Base-by-base conservation (phyloP, 441 rosid genomes). In the Lepidium campestre region DNA sequence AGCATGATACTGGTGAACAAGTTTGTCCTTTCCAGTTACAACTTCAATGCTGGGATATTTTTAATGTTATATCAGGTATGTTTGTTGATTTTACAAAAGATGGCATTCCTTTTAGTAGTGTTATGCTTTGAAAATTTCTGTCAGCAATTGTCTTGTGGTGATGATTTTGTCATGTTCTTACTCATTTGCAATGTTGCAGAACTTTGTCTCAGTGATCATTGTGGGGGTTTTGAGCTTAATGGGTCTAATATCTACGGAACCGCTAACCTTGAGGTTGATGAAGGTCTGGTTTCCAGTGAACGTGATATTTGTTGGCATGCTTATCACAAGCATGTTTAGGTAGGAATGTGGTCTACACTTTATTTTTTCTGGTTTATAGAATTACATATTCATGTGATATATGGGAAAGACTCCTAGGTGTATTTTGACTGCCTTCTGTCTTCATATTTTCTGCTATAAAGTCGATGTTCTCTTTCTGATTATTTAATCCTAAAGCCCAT, bases 291-390 rank as follows among this genome's bases (percentile, higher is more conserved):
- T 91, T 71, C 98, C 99, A 3, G 99, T 95, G 71, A 95, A 95
- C 67, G 80, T 85, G 65, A 88, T 95, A 71, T 95, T 95, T 77
- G 99, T 95, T 56, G 96, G 99, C 53, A 95, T 95, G 99, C 99
- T 95, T 35, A 49, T 95, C 73, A 91, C 99, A 58, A 91, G 99
- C 83, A 90, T 95, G 99, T 95, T 91, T 79, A 91, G 99, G 99
- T 94, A 85, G 45, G 82, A 64, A 36, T 47, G 48, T 47, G 55
- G 44, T 68, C 20, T 10, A 32, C 10, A 7, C 20, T 53, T 44
- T 14, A 27, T 39, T 27, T 47, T 3, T 18, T 0, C 18, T 29
- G 25, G 4, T 29, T 57, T 48, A 9, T 13, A 11, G 18, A 45
- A 25, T 27, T 25, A 25, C 8, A 37, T 47, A 11, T 47, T 47